Percentiles rank a stretch among this genome's conserved stretches.
Evolutionary conservation across 371 early-diverging fungal species (phyloP).

Genomic region (Ecytonucleospora hepatopenaei): DNA sequence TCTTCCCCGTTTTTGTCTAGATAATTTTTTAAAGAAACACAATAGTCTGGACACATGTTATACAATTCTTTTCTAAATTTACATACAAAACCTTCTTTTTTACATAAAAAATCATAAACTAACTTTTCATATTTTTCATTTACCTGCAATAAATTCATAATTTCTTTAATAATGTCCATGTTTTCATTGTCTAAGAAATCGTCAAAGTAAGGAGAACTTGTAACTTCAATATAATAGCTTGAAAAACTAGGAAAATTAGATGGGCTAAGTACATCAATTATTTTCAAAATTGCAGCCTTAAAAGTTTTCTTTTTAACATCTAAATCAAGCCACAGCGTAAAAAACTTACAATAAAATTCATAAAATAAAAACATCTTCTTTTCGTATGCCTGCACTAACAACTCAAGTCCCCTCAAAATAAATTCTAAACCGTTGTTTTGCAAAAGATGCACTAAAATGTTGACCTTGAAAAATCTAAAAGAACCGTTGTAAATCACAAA

Average conservation of each 20-base stretch:
- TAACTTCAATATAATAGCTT: slow-evolving; percentile 35
- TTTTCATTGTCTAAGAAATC: slow-evolving; percentile 12
- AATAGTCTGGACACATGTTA: slow-evolving; percentile 27
- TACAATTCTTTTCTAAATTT: slow-evolving; percentile 27
- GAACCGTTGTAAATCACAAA: slow-evolving; percentile 36
- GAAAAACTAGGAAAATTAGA: slow-evolving; percentile 32
- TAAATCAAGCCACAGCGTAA: slow-evolving; percentile 29
- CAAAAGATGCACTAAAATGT: slow-evolving; percentile 29
- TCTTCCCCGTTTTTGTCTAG: background rate
- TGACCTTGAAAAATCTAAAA: slow-evolving; percentile 42
- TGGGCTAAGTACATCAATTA: slow-evolving; percentile 36
- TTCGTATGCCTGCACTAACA: slow-evolving; percentile 42
- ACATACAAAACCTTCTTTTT: slow-evolving; percentile 15
- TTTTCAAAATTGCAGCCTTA: slow-evolving; percentile 1
- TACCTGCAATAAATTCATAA: slow-evolving; percentile 7
- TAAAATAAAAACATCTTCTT: slow-evolving; percentile 42
- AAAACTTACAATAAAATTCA: slow-evolving; percentile 36
- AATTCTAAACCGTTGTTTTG: slow-evolving; percentile 9
- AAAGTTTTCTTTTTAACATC: slow-evolving; percentile 7
- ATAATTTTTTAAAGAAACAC: slow-evolving; percentile 31
- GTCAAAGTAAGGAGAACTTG: slow-evolving; percentile 19
- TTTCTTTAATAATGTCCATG: slow-evolving; percentile 12
- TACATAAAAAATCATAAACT: slow-evolving; percentile 15
- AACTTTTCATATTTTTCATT: slow-evolving; percentile 16
- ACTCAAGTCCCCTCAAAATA: slow-evolving; percentile 28